phyloP scores from a whole-genome alignment of 2,329 filamentous ascomycete species.

The Phyllosticta citrichinensis region DNA sequence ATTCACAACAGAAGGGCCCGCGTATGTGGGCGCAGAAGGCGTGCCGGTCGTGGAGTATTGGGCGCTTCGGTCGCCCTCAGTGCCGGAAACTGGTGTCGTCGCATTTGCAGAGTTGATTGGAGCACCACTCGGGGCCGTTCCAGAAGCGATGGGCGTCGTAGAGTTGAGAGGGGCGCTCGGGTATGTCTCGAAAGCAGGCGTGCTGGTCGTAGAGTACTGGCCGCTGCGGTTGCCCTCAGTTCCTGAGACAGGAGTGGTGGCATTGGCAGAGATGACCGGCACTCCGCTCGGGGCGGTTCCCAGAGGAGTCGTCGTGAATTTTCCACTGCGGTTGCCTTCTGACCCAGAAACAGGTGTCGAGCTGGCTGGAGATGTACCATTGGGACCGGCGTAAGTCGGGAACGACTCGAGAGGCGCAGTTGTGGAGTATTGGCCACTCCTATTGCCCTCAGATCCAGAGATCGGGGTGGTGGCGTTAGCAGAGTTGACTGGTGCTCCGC shows the following conservation, averaged over 20 bases:
- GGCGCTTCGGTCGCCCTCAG: not conserved
- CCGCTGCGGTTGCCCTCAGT: not conserved
- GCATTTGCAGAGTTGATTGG: constrained; percentile 12
- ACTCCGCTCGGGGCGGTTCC: not conserved
- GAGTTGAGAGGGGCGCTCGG: not conserved
- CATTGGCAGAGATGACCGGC: not conserved
- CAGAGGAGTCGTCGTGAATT: not conserved
- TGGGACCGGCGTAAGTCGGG: not conserved
- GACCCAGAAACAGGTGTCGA: not conserved
- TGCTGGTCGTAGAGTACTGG: not conserved
- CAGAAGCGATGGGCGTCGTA: not conserved
- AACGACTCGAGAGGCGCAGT: not conserved
- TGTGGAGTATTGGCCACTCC: not conserved
- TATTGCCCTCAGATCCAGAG: not conserved
- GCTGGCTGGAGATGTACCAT: not conserved
- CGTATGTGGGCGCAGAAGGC: not conserved
- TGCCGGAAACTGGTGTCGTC: constrained; percentile 13
- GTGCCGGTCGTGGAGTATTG: not conserved
- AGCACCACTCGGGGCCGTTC: constrained; percentile 10
- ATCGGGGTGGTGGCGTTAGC: not conserved
- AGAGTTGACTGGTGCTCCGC: not conserved
- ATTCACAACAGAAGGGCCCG: no score
- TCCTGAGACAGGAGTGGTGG: not conserved
- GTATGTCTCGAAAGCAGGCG: not conserved
- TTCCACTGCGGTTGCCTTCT: not conserved